These are phyloP conservation scores for Suhomyces tanzawaensis DNA, from an alignment of 805 yeast genomes.

Conservation along the genomic window DNA sequence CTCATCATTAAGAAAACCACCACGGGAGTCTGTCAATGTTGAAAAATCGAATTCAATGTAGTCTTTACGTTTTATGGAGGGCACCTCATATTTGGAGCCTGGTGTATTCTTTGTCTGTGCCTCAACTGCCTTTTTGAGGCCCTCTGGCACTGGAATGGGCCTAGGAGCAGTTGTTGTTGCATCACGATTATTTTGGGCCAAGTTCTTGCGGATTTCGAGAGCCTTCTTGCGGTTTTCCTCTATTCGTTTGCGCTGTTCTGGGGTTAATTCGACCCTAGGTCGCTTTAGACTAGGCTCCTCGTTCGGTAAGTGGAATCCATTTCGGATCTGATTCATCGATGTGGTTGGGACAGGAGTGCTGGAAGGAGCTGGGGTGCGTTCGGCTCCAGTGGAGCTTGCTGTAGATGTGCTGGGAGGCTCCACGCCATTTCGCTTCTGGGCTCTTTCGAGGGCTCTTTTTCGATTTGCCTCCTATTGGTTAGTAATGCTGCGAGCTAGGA, in stretches of 20 bases:
- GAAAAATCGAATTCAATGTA: conserved; percentile 86
- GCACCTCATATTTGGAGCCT: conserved; percentile 18
- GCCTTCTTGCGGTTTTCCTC: conserved; percentile 57
- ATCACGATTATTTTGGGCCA: conserved; percentile 36
- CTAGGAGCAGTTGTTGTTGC: conserved; percentile 20
- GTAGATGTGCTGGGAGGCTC: no score
- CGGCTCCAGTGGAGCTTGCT: not conserved
- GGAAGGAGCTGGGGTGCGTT: not conserved
- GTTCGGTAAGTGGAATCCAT: conserved; percentile 4
- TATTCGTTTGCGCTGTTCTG: conserved; percentile 48
- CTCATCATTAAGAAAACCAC: conserved; percentile 73
- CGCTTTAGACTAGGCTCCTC: conserved; percentile 13
- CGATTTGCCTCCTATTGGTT: conserved; percentile 59
- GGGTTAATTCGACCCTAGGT: conserved; percentile 37
- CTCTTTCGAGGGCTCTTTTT: conserved; percentile 56
- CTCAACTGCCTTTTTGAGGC: not conserved
- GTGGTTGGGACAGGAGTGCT: conserved; percentile 1
- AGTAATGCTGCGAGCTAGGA: conserved; percentile 7
- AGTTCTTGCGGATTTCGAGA: conserved; percentile 38
- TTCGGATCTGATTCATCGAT: conserved; percentile 5
- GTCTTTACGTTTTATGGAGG: conserved; percentile 53
- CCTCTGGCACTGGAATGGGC: not conserved
- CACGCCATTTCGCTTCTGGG: conserved; percentile 41
- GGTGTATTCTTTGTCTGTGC: not conserved
- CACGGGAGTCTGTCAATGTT: conserved; percentile 82